A percentile compares a stretch with the other conserved stretches of the same genome.
These are phyloP conservation scores for Aspergillus tanneri DNA, from an alignment of 2,329 filamentous ascomycete genomes.

Conservation along the genomic window DNA sequence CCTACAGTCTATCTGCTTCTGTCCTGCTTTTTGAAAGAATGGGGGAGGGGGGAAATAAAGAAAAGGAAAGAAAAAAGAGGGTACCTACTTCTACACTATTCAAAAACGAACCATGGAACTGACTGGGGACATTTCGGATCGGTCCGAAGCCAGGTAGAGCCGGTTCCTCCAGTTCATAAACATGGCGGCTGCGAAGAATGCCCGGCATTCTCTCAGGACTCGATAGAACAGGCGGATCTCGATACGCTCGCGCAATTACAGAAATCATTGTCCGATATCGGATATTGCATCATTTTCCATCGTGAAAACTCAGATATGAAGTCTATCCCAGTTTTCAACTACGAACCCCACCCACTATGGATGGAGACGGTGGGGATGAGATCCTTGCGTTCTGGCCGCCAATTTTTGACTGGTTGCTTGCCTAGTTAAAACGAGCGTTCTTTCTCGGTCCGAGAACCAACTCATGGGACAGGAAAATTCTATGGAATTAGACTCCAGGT, in stretches of 20 bases:
- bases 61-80: no score
- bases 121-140: conserved; percentile 18
- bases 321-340: neutral
- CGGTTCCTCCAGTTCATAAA: no score
- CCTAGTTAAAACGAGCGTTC: neutral
- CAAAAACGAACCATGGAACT: conserved; percentile 14
- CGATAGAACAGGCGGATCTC: no score
- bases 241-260: no score
- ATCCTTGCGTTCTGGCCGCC: conserved; percentile 6
- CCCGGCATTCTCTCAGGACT: no score
- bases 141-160: conserved; percentile 15
- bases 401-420: neutral
- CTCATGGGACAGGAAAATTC: neutral
- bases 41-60: no score
- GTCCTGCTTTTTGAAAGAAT: no score
- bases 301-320: neutral
- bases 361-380: neutral
- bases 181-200: no score
- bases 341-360: neutral
- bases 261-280: neutral
- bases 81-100: no score
- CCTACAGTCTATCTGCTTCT: no score
- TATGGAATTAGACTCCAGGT: no score
- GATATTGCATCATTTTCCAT: neutral
- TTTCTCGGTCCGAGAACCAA: neutral